Evolutionary conservation across 225 moss, liverwort and hornwort species (phyloP), one percentile per base, ranked within the genome.

Genomic region (Antitrichia curtipendula): DNA sequence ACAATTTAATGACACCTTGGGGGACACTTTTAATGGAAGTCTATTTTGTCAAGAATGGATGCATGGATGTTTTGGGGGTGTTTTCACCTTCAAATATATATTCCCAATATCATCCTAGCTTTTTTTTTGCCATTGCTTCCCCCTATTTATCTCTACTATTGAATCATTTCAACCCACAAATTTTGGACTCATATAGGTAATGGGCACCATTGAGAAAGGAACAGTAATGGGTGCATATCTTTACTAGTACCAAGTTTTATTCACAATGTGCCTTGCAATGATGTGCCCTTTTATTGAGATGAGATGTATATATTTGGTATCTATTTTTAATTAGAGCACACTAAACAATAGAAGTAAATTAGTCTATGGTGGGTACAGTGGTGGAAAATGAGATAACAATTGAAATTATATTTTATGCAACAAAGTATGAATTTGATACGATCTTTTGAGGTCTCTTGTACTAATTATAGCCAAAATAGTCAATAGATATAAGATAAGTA

Each of bases 251-350:
- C 2, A 10, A 21, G 21, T n/a, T 65, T n/a, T 36, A 36, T 36
- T 65, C 2, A 5, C 36, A 6, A 21, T 21, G 21, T 66, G 12
- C n/a, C 21, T 0, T 66, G 0, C 11, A 66, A 36, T 0, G 2
- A 66, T 66, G 66, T 66, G 12, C 12, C 36, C 34, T 76, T 20
- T 63, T 34, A 23, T 22, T 76, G 76, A 23, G 12, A 53, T 76
- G 53, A 76, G 36, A 18, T 50, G 11, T 19, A 34, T 34, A 6
- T 75, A 20, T 50, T 43, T 50, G 38, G 75, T 50, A 36, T 76
- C 23, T 65, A 36, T 1, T 64, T 34, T 34, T n/a, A n/a, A n/a
- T n/a, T n/a, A 65, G 5, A 65, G 10, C 9, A 11, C 20, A 65
- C 12, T 38, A 20, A 38, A 31, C 16, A 62, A 0, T n/a, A 38